Conservation (phyloP, 257 asterid genomes). For the Gentiana dahurica region DNA sequence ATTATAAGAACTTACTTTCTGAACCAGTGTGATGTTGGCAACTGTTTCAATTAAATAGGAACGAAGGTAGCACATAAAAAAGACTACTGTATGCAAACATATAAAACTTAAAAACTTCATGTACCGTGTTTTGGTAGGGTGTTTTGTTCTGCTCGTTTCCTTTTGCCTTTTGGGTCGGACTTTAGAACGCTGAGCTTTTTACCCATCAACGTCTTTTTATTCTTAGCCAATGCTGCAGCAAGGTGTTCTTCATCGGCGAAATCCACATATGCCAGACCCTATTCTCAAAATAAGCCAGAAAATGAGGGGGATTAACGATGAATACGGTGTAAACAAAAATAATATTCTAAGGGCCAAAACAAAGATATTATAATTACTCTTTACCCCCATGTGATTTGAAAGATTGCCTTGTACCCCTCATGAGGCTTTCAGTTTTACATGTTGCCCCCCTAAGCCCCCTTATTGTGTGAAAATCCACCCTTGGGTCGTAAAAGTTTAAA, state of each 20-base stretch:
- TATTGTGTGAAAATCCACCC: too few species aligned
- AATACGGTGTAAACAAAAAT: neutral
- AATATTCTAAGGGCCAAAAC: neutral
- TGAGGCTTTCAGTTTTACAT: too few species aligned
- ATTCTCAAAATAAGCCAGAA: constrained; percentile 3
- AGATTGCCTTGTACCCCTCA: too few species aligned
- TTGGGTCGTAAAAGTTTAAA: too few species aligned
- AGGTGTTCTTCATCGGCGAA: constrained; percentile 80
- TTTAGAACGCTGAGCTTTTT: constrained; percentile 58
- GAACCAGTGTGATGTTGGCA: too few species aligned
- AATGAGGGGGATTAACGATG: neutral
- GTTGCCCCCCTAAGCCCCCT: too few species aligned
- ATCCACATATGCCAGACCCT: constrained; percentile 96
- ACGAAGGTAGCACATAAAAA: too few species aligned
- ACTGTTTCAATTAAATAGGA: too few species aligned
- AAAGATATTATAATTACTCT: neutral
- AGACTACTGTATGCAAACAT: neutral
- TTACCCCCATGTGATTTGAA: too few species aligned
- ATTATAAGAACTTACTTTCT: too few species aligned
- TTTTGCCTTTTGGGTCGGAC: constrained; percentile 68
- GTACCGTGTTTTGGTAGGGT: constrained; percentile 32
- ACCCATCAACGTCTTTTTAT: constrained; percentile 48
- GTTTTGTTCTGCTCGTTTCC: constrained; percentile 32
- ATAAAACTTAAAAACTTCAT: constrained; percentile 1
- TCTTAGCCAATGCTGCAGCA: constrained; percentile 63